phyloP scores from a whole-genome alignment of 495 filamentous ascomycete genomes.

The Neurospora intermedia region DNA sequence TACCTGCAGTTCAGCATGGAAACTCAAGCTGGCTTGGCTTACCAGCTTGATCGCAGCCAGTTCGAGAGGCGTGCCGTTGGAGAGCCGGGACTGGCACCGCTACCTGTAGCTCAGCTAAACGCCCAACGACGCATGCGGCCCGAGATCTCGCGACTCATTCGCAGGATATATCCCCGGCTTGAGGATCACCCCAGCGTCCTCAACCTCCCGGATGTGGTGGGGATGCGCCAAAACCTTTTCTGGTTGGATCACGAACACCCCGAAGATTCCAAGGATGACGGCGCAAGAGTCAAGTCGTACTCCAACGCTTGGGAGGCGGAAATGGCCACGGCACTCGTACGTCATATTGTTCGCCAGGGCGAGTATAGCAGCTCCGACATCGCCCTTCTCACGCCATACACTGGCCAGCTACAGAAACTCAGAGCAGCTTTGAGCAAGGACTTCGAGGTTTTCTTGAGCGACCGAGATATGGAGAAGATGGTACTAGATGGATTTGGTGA shows the following conservation, averaged over 20 bases:
- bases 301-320: slow-evolving; percentile 61
- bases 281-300: slow-evolving; percentile 44
- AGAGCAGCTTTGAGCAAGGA: slow-evolving; percentile 35
- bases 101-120: slow-evolving; percentile 33
- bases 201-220: slow-evolving; percentile 48
- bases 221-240: slow-evolving; percentile 56
- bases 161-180: slow-evolving; percentile 55
- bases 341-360: slow-evolving; percentile 61
- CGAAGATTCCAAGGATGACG: slow-evolving; percentile 42
- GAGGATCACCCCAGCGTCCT: slow-evolving; percentile 44
- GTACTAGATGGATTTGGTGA: slow-evolving; percentile 37
- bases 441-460: slow-evolving; percentile 55
- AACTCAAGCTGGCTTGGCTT: slow-evolving; percentile 4
- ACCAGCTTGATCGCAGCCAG: slow-evolving; percentile 18
- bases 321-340: slow-evolving; percentile 54
- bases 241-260: slow-evolving; percentile 60
- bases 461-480: slow-evolving; percentile 54
- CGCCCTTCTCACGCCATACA: slow-evolving; percentile 68
- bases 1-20: slow-evolving; percentile 16
- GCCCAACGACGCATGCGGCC: slow-evolving; percentile 55
- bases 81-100: slow-evolving; percentile 6
- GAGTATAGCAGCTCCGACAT: slow-evolving; percentile 55
- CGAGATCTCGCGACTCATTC: slow-evolving; percentile 50
- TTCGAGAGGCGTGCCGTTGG: slow-evolving; percentile 22
- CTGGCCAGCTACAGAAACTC: slow-evolving; percentile 59